Evolutionary conservation across 495 filamentous ascomycete species (phyloP), one percentile per base, ranked within the genome.

Genomic region (Cercophora scortea): DNA sequence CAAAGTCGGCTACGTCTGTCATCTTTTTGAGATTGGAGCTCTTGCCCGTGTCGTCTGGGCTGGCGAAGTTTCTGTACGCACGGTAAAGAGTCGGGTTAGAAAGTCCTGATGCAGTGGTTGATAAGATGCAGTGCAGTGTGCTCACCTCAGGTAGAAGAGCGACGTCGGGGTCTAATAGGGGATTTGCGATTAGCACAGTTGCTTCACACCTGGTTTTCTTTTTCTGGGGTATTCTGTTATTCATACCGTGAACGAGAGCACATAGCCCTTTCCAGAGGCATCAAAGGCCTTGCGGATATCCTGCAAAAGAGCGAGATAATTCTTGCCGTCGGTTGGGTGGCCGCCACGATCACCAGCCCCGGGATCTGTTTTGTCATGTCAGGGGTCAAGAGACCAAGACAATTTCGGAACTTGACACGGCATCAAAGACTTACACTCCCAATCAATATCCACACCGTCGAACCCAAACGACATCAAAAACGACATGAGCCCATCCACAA

Each of bases 381-480:
- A 25, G 25, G 25, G 25, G 25, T 25, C 25, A 25, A 25, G 2
- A 5, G 2, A 25, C 25, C 25, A 25, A 25, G 25, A 25, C 2
- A 25, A 5, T 25, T 25, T 25, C n/a, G n/a, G n/a, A 25, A 25
- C 25, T 2, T 5, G 5, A 25, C 25, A 25, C 2, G 25, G 25
- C 25, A 25, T 25, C 25, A 25, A 25, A 25, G 25, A 25, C 25
- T 25, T 25, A 25, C 25, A 82, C 51, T 79, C 72, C 69, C 64
- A 69, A 42, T 72, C 64, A 16, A 79, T 51, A 52, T 80, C 77
- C 53, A 16, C 42, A 25, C 42, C 80, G 48, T 82, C 74, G 50
- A 82, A 78, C 13, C 59, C 70, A 45, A 76, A 72, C 6, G 44
- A 54, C 0, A 33, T 1, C 64, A 82, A 66, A 50, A 82, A 82